These are phyloP conservation scores for Aspergillus bombycis DNA, from an alignment of 2,329 filamentous ascomycete genomes.

Conservation along the genomic window DNA sequence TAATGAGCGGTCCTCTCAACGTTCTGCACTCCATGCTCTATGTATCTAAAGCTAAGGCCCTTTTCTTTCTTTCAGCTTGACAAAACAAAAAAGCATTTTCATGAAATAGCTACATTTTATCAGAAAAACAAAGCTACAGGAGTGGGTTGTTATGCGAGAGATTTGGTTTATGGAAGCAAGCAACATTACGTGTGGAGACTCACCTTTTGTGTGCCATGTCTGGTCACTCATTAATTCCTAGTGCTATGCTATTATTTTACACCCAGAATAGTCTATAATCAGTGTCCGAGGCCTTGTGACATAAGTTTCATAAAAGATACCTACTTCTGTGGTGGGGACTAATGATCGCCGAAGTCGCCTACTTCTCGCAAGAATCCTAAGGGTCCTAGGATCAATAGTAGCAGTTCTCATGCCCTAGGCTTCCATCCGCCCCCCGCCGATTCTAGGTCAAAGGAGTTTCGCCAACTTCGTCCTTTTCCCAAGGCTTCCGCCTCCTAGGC, in stretches of 20 bases:
- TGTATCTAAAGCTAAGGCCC: neutral
- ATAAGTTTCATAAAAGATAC: neutral
- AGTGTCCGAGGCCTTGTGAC: neutral
- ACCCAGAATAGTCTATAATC: neutral
- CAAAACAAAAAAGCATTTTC: constrained; percentile 18
- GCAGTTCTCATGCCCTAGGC: neutral
- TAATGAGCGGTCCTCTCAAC: neutral
- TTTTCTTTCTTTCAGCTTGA: constrained; percentile 1
- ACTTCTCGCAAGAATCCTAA: neutral
- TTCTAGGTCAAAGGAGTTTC: constrained; percentile 5
- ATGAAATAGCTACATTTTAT: constrained; percentile 25
- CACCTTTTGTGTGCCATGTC: constrained; percentile 14
- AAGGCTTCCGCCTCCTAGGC: constrained; percentile 68
- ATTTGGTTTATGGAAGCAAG: constrained; percentile 23
- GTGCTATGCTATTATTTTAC: neutral
- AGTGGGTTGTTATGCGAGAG: constrained; percentile 20
- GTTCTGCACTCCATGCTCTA: neutral
- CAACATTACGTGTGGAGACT: constrained; percentile 8
- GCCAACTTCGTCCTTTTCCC: constrained; percentile 66
- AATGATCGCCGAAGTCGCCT: neutral
- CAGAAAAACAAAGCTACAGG: constrained; percentile 19
- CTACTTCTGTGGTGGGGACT: neutral
- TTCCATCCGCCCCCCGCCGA: neutral
- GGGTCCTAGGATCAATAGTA: neutral
- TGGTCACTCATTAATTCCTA: constrained; percentile 9